Conservation (phyloP, 441 rosid species). For the Biscutella laevigata region DNA sequence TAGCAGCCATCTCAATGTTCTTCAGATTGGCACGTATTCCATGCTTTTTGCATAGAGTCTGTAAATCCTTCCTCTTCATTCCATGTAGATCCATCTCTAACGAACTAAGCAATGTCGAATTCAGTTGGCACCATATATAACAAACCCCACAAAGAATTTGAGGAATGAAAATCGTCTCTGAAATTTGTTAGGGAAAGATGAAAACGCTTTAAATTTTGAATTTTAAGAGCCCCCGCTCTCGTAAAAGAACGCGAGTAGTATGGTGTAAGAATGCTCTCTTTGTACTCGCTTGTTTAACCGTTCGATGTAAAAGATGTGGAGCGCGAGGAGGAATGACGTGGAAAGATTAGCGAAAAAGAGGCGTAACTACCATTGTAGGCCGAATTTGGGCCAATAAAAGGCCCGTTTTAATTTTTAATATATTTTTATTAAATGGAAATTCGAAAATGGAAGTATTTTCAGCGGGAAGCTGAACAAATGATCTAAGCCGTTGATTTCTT, state of each 20-base stretch:
- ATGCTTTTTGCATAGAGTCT: conserved; percentile 49
- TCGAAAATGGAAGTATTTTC: background rate
- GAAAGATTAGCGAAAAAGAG: background rate
- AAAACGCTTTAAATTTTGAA: background rate
- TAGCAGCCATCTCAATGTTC: conserved; percentile 45
- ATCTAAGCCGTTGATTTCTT: conserved; percentile 18
- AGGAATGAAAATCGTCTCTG: background rate
- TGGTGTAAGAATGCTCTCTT: background rate
- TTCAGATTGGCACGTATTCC: conserved; percentile 50
- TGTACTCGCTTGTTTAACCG: background rate
- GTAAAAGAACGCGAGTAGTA: background rate
- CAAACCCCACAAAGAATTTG: background rate
- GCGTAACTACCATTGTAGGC: no score
- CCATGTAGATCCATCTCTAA: conserved; percentile 32
- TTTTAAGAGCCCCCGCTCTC: background rate
- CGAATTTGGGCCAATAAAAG: conserved; percentile 1
- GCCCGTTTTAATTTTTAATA: background rate
- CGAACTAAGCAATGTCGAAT: background rate
- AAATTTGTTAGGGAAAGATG: background rate
- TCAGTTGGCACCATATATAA: conserved; percentile 8
- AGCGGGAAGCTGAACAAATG: conserved; percentile 7
- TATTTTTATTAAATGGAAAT: background rate
- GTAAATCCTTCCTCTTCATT: conserved; percentile 56
- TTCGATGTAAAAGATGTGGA: background rate
- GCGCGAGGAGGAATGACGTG: background rate